Evolutionary conservation across 495 filamentous ascomycete genomes (phyloP), one percentile per base, ranked within the genome.

Genomic region (Neurospora tetraspora): DNA sequence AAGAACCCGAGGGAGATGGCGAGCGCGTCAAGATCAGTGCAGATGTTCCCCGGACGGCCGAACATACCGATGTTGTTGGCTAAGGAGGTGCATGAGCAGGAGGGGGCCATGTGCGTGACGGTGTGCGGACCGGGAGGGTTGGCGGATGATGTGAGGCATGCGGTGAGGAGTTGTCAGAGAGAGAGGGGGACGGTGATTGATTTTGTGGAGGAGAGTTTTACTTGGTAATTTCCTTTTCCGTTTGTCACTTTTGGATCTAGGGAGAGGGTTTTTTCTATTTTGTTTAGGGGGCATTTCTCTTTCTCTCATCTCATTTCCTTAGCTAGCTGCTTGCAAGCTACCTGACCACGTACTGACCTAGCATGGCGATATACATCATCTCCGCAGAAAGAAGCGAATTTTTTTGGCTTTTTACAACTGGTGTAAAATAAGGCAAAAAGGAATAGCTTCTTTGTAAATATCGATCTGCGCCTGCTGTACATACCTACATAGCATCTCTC

Each of bases 21-120:
- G 71, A 91, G 89, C 34, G 89, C 90, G 7, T 90, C 87, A 14
- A 81, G 83, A 0, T 94, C 91, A 11, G 93, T 98, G 70, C 92
- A 93, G 81, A 97, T 98, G 93, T 93, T 92, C 78, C 90, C 93
- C 6, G 94, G 77, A 85, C 91, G 93, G 70, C 96, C 96, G 11
- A 92, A 96, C 77, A 88, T 97, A 71, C 86, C 91, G 36, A 89
- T 90, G 4, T 80, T 97, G 38, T 81, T 97, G 36, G 86, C 88
- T 23, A 91, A 91, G 85, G 94, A 97, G 81, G 88, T 92, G 23
- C 87, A 89, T 76, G 86, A 88, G 73, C 92, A 93, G 79, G 80
- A 93, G 39, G 96, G 96, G 27, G 92, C 94, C 5, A 94, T 97
- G 91, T 91, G 88, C n/a, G 94, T 98, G 71, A 88, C 90, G 34